A percentile compares a stretch with the other conserved stretches of the same genome.
Evolutionary conservation across 2,329 filamentous ascomycete genomes (phyloP).

Genomic region (Colletotrichum tropicale): DNA sequence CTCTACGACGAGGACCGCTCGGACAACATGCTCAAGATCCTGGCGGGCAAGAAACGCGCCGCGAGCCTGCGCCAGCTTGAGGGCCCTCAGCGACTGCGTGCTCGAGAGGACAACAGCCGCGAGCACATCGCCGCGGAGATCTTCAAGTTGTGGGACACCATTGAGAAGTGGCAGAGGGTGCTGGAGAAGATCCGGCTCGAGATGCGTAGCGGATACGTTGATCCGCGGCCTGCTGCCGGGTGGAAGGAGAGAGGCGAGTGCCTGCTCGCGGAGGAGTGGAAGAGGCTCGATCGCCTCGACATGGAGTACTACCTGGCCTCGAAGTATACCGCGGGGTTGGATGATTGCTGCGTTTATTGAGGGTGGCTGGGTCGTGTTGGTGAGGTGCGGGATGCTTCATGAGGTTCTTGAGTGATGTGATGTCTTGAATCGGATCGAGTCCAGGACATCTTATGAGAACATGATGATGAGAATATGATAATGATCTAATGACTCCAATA

Average conservation of each 20-base stretch:
- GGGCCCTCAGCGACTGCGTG: fast-evolving
- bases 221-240: neutral
- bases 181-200: neutral
- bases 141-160: neutral
- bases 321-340: neutral
- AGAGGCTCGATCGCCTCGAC: neutral
- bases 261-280: neutral
- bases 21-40: neutral
- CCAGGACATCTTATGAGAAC: neutral
- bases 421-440: neutral
- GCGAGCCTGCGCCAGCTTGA: neutral
- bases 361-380: neutral
- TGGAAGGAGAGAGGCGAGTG: neutral
- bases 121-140: neutral
- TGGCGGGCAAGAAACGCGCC: neutral
- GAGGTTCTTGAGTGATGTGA: neutral
- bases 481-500: neutral
- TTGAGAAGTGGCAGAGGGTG: neutral
- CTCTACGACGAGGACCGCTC: neutral
- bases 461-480: neutral
- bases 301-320: neutral
- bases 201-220: neutral
- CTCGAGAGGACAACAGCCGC: neutral
- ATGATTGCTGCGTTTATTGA: neutral
- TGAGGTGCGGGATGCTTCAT: neutral